Base-by-base conservation (phyloP, 768 basidiomycete species). In the Suillus fuscotomentosus region DNA sequence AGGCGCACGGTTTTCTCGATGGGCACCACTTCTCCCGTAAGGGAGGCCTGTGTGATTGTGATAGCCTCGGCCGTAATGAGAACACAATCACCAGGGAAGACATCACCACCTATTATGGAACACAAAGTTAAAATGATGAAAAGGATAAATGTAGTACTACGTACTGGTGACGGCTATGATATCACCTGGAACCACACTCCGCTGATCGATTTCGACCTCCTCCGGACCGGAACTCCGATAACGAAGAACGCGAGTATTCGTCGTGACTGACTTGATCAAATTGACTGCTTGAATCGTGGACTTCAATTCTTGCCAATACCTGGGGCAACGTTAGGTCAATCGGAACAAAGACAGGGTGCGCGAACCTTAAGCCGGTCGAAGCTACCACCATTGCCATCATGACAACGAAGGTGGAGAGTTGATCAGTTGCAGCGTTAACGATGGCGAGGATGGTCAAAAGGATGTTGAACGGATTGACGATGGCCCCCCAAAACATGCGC, bases 341-440 rank as follows among this genome's bases (percentile, higher is more conserved):
- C 20, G 1, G 6, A 17, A 27, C 10, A 48, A 48, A 60, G 53
- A 39, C 45, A 59, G 20, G 11, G 53, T 6, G 2, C 2, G 20
- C n/a, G 47, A 56, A 77, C 70, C 76, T 73, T 57, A 77, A 55
- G 13, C 71, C 69, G 3, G 75, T 75, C 14, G 77, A 77, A 51
- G 77, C 76, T 38, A 77, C 60, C 2, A 78, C 76, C 76, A 77
- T 77, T 43, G 66, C 62, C 43, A 78, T 69, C 76, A 77, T 76
- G 54, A 77, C 76, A 10, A 67, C 66, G 39, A 78, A 77, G 2
- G 76, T 77, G 8, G 76, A 69, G 15, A 71, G 36, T 24, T 77
- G 77, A 51, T 71, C 11, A 17, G 76, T 77, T 15, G 72, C 77
- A n/a, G 75, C 68, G 43, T 74, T 78, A 45, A 78, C 60, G 5